Conservation (phyloP, 805 yeast genomes). For the Candida hungchunana region DNA sequence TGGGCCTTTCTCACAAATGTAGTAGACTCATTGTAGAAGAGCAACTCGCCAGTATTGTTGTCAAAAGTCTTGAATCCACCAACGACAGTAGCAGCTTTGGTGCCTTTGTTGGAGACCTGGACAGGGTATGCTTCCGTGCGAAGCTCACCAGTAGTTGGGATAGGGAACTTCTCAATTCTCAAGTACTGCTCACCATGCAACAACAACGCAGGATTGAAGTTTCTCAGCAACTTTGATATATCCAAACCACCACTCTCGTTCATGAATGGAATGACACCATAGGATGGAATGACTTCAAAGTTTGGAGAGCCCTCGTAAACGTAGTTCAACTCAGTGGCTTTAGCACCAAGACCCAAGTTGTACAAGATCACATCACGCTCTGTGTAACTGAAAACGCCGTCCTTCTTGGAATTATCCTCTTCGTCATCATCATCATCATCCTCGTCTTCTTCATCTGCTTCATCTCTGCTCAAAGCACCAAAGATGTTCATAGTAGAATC, state of each 20-base stretch:
- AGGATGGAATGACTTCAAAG: slow-evolving; percentile 84
- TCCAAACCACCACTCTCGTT: slow-evolving; percentile 54
- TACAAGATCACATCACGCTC: slow-evolving; percentile 75
- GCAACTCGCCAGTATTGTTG: slow-evolving; percentile 56
- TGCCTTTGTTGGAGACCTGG: slow-evolving; percentile 78
- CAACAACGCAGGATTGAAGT: slow-evolving; percentile 84
- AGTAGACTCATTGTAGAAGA: slow-evolving; percentile 81
- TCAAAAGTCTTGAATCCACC: slow-evolving; percentile 72
- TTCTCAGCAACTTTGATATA: slow-evolving; percentile 58
- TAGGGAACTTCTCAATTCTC: slow-evolving; percentile 68
- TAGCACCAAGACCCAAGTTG: slow-evolving; percentile 88
- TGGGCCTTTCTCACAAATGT: slow-evolving; percentile 72
- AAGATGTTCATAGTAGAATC: slow-evolving; percentile 82
- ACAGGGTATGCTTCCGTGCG: slow-evolving; percentile 63
- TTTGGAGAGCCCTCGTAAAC: slow-evolving; percentile 71
- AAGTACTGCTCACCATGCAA: slow-evolving; percentile 95
- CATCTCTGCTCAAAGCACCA: slow-evolving; percentile 47
- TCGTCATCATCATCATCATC: slow-evolving; percentile 45
- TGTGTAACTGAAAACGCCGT: slow-evolving; percentile 48
- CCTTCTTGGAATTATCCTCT: slow-evolving; percentile 40
- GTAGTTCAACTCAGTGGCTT: slow-evolving; percentile 68
- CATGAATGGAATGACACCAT: slow-evolving; percentile 87
- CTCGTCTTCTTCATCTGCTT: slow-evolving; percentile 30
- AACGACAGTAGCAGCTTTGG: slow-evolving; percentile 72
- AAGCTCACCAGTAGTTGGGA: slow-evolving; percentile 67